Conservation (phyloP, 208 protist genomes). For the Crithidia expoeki region DNA sequence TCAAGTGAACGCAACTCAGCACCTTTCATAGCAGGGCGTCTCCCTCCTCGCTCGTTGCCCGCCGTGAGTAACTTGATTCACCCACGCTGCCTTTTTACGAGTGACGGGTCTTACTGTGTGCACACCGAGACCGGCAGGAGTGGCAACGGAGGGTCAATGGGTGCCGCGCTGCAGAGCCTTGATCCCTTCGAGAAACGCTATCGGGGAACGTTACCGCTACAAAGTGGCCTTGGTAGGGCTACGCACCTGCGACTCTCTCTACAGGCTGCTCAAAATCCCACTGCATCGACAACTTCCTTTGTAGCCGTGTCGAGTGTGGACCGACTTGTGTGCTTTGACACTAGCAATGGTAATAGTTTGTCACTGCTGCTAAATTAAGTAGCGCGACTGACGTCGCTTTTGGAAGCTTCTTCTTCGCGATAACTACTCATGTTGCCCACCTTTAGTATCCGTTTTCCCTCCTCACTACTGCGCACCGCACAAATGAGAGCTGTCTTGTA, state of each 20-base stretch:
- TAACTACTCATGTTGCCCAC: no score
- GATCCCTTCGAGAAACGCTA: background rate
- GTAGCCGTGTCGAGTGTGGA: constrained; percentile 31
- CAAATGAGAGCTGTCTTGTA: no score
- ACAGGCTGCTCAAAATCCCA: background rate
- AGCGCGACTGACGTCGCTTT: background rate
- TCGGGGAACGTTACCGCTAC: no score
- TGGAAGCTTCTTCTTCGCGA: no score
- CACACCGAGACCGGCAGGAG: constrained; percentile 2
- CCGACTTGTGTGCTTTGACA: constrained; percentile 28
- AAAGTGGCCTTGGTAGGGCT: no score
- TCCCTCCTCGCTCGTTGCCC: background rate
- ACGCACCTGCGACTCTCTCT: constrained; percentile 8
- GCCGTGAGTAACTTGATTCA: background rate
- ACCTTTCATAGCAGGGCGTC: background rate
- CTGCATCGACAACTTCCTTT: background rate
- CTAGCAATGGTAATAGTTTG: constrained; percentile 20
- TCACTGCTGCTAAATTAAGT: constrained; percentile 6
- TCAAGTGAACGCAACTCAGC: background rate
- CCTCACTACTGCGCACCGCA: background rate
- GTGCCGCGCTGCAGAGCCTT: constrained; percentile 1
- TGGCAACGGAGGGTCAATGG: no score
- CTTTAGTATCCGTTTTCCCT: background rate
- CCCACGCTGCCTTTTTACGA: constrained; percentile 27
- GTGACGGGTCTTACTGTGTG: constrained; percentile 11